Evolutionary conservation across 202 grass and related monocot species (phyloP).

Genomic region (Digitaria exilis): DNA sequence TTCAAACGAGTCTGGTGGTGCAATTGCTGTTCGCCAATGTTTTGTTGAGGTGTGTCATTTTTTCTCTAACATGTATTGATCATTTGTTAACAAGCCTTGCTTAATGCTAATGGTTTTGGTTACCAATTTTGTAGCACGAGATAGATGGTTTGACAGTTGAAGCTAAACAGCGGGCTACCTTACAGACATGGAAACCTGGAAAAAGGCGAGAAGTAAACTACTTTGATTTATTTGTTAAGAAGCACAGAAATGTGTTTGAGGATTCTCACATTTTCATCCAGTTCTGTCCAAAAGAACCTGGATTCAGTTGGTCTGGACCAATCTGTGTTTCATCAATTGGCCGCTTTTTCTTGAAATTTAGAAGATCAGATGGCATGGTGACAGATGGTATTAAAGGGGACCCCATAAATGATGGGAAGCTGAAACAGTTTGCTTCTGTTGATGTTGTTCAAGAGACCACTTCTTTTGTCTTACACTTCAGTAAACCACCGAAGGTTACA

Average conservation of each 20-base stretch:
- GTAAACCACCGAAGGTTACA: constrained; percentile 55
- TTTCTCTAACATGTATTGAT: constrained; percentile 44
- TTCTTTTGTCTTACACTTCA: constrained; percentile 71
- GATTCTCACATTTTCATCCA: constrained; percentile 84
- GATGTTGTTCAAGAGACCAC: constrained; percentile 68
- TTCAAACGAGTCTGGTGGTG: constrained; percentile 64
- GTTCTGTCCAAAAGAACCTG: constrained; percentile 67
- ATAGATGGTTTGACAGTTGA: constrained; percentile 64
- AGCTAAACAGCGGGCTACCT: constrained; percentile 63
- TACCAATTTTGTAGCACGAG: constrained; percentile 60
- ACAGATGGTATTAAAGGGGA: no score
- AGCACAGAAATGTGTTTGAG: constrained; percentile 65
- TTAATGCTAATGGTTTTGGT: constrained; percentile 39
- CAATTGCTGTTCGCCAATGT: constrained; percentile 78
- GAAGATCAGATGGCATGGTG: constrained; percentile 38
- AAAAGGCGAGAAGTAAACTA: constrained; percentile 58
- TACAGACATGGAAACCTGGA: constrained; percentile 73
- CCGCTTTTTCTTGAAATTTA: constrained; percentile 83
- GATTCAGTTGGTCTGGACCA: constrained; percentile 80
- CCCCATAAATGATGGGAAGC: constrained; percentile 40
- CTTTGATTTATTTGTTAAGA: constrained; percentile 75
- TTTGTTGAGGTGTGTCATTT: constrained; percentile 65
- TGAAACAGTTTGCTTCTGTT: constrained; percentile 69
- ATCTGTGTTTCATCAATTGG: constrained; percentile 80
- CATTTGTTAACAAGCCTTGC: constrained; percentile 11